Base-by-base conservation (phyloP, 1,139 yeast species). In the Pichia sp. region DNA sequence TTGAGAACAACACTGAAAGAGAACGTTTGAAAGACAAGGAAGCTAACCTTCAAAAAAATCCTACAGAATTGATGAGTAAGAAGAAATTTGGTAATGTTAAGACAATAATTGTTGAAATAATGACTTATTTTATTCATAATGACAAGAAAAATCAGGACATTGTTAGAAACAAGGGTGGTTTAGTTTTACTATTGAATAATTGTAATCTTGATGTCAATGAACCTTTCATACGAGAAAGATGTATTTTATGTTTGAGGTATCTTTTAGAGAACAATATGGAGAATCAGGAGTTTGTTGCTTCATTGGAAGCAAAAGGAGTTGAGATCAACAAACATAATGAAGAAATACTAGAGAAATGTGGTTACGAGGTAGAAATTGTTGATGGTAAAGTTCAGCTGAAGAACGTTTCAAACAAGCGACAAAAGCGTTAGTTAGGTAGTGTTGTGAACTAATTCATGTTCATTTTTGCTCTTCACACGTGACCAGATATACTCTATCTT, bases 181-280 rank as follows among this genome's bases (percentile, higher is more conserved):
- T 91, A 9, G 83, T 78, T 42, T 61, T 85, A 18, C 69, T 89
- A 0, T 64, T 91, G 21, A 84, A 93, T 2, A 84, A 80, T 51
- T 88, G 96, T 62, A 74, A 82, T 31, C 79, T 91, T 36, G 98
- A 91, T 59, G 81, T 79, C 38, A 78, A 83, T 55, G 93, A 91
- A 54, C 97, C 97, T 0, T 88, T 71, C 55, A 81, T 91, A 45
- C 83, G 85, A 48, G 98, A 91, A 56, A 67, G 93, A 46, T 74
- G 95, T 2, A 83, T 91, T 26, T 62, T 89, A 11, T 85, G 96
- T 53, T 60, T 91, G 34, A 75, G 81, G 50, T 80, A 79, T 46
- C 60, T 88, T 25, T 62, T 91, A 20, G 72, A 75, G 24, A 67
- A 71, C 17, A 91, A 91, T 53, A 53, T 53, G 2, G 71, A 64